Evolutionary conservation across 345 rosid species (phyloP), one percentile per base, ranked within the genome.

Genomic region (Tarenaya hassleriana): DNA sequence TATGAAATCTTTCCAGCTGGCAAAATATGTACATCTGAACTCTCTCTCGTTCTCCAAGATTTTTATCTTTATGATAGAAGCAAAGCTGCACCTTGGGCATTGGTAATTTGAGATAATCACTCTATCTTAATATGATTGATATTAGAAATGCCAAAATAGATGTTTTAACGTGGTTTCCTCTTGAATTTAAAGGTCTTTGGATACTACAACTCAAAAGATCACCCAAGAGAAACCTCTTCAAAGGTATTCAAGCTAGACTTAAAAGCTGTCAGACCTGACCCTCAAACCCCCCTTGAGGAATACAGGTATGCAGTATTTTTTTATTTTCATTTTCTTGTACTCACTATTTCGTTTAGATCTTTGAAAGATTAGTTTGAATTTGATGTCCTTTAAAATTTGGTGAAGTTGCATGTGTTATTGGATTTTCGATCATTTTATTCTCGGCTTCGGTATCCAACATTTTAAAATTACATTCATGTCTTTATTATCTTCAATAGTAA

Each of bases 191-290:
- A 92, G 98, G 81, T 92, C 54, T 64, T 88, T 50, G 88, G 98
- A 59, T 60, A 75, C 64, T 79, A 80, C 66, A 66, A 66, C 62
- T 85, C 98, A 33, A 88, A 80, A 73, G 91, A 77, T 75, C 91
- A 70, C 67, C 96, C 98, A 24, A 80, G 97, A 67, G 86, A 80
- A 62, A 81, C 91, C 33, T 73, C 84, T 60, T 81, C 97, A 19
- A 74, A 88, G 62, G 91, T 94, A 50, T 67, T 88, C 58, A 83
- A 72, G 77, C 63, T 88, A 72, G 83, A 72, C 58, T 56, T 92
- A 69, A 94, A 85, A 69, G 84, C 90, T 72, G 94, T 88, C 51
- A 83, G 91, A 61, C 98, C 97, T 27, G 82, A 92, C 65, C 88
- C 95, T 64, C 63, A 51, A 47, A 83, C 68, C 16, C 97, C 98